Conservation (phyloP, 2,329 filamentous ascomycete genomes). For the Colletotrichum coccodes region DNA sequence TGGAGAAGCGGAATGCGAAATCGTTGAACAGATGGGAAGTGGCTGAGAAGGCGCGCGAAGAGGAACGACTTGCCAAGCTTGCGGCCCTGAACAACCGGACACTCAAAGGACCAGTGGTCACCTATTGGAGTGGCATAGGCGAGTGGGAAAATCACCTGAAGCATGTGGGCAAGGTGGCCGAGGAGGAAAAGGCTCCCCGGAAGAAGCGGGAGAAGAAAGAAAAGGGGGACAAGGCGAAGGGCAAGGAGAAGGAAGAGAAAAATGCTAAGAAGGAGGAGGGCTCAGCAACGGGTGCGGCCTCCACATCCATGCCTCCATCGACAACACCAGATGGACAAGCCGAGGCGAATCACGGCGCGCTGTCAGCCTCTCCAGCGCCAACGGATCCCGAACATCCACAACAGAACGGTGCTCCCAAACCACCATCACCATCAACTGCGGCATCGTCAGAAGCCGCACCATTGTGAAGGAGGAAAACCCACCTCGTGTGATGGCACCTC, state of each 20-base stretch:
- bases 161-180: slow-evolving; percentile 73
- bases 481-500: slow-evolving; percentile 22
- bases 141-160: slow-evolving; percentile 82
- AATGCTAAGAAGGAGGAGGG: slow-evolving; percentile 33
- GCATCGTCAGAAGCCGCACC: neutral
- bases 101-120: slow-evolving; percentile 88
- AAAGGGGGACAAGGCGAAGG: slow-evolving; percentile 47
- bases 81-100: slow-evolving; percentile 89
- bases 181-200: slow-evolving; percentile 66
- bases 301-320: neutral
- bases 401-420: neutral
- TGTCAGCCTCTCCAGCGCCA: neutral
- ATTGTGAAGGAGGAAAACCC: slow-evolving; percentile 22
- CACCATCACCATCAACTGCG: neutral
- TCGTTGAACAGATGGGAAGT: slow-evolving; percentile 95
- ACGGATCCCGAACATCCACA: neutral
- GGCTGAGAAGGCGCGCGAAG: slow-evolving; percentile 87
- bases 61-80: slow-evolving; percentile 83
- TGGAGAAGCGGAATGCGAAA: slow-evolving; percentile 89
- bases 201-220: slow-evolving; percentile 67
- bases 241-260: slow-evolving; percentile 39
- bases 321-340: neutral
- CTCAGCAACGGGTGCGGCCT: slow-evolving; percentile 25
- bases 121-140: slow-evolving; percentile 92
- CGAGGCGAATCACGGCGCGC: neutral